Percentiles rank a stretch among this genome's conserved stretches.
phyloP scores from a whole-genome alignment of 1,284 basidiomycete species.

The Malassezia globosa region DNA sequence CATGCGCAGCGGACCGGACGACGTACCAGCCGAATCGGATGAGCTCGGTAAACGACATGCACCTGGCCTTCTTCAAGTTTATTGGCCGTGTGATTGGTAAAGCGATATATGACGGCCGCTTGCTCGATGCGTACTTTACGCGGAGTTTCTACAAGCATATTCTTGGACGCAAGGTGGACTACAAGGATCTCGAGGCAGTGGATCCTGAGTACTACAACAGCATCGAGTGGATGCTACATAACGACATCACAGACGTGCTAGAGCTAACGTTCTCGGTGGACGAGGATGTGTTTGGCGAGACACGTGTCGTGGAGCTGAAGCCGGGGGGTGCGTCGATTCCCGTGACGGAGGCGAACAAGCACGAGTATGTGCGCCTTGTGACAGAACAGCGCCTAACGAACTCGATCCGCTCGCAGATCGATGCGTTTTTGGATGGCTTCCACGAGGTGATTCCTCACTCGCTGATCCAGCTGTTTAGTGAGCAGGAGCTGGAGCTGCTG shows the following conservation, averaged over 20 bases:
- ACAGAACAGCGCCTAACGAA: slow-evolving; percentile 83
- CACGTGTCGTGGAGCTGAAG: slow-evolving; percentile 40
- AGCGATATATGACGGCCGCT: slow-evolving; percentile 84
- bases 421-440: slow-evolving; percentile 78
- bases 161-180: slow-evolving; percentile 40
- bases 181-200: slow-evolving; percentile 41
- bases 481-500: slow-evolving; percentile 91
- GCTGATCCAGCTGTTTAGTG: slow-evolving; percentile 65
- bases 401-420: slow-evolving; percentile 59
- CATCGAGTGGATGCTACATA: slow-evolving; percentile 46
- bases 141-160: slow-evolving; percentile 52
- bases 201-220: slow-evolving; percentile 72
- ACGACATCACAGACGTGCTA: slow-evolving; percentile 57
- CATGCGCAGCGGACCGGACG: slow-evolving; percentile 68
- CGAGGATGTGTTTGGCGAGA: slow-evolving; percentile 58
- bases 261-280: slow-evolving; percentile 83
- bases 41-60: slow-evolving; percentile 71
- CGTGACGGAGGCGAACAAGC: slow-evolving; percentile 70
- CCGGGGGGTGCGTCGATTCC: slow-evolving; percentile 33
- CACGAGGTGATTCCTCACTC: slow-evolving; percentile 75
- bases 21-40: slow-evolving; percentile 96
- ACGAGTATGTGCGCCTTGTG: slow-evolving; percentile 85
- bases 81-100: slow-evolving; percentile 91
- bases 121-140: slow-evolving; percentile 88
- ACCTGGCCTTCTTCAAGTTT: slow-evolving; percentile 95